Evolutionary conservation across 169 alveolate species (phyloP).

Genomic region (Plasmodium vivax): DNA sequence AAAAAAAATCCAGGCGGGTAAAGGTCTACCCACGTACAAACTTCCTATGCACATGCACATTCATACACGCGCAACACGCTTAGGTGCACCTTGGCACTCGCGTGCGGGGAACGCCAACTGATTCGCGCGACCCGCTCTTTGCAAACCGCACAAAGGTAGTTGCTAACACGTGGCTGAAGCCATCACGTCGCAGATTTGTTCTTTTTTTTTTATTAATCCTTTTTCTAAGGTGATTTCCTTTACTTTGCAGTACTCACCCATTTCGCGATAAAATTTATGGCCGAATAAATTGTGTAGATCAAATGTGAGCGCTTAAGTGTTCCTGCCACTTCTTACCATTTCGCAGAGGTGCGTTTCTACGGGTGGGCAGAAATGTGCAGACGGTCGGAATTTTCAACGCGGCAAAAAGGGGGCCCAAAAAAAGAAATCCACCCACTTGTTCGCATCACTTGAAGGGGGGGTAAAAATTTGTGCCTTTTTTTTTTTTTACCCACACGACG

Average conservation of each 20-base stretch:
- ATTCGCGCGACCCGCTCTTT: not conserved
- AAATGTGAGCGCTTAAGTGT: not conserved
- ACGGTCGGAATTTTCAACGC: not conserved
- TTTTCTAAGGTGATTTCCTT: not conserved
- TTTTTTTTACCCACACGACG: not conserved
- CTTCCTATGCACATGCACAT: not conserved
- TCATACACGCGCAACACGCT: not conserved
- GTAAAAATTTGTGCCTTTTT: not conserved
- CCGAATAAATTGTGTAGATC: not conserved
- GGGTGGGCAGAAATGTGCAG: not conserved
- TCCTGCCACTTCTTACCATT: not conserved
- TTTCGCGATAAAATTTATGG: not conserved
- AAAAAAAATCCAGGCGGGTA: not conserved
- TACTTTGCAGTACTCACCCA: not conserved
- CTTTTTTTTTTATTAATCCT: not conserved
- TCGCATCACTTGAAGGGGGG: not conserved
- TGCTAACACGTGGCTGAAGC: not conserved
- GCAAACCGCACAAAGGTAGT: not conserved
- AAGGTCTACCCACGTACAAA: not conserved
- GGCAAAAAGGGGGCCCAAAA: not conserved
- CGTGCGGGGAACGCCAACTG: not conserved
- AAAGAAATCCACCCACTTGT: not conserved
- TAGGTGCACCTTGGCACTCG: not conserved
- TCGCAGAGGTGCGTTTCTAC: not conserved
- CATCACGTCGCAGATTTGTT: not conserved